Conservation (phyloP, 371 early-diverging fungal genomes). For the Apophysomyces elegans region DNA sequence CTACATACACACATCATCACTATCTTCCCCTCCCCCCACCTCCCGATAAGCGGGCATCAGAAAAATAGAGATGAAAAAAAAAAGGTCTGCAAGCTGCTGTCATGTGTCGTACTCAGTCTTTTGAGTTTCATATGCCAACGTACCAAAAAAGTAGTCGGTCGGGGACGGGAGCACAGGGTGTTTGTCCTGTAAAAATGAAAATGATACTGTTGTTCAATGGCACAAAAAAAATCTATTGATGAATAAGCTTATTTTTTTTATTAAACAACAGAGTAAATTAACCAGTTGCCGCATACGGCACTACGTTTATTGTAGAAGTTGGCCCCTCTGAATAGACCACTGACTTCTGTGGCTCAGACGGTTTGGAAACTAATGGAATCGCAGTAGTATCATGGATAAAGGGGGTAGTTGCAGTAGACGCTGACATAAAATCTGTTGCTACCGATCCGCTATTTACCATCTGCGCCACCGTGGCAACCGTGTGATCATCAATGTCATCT, state of each 20-base stretch:
- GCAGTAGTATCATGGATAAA: conserved; percentile 14
- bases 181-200: background rate
- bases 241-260: too few species aligned
- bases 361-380: conserved; percentile 11
- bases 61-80: background rate
- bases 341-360: conserved; percentile 5
- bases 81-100: conserved; percentile 6
- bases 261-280: background rate
- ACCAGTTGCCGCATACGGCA: conserved; percentile 3
- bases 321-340: background rate
- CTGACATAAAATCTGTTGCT: background rate
- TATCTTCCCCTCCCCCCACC: background rate
- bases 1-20: too few species aligned
- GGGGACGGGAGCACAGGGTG: background rate
- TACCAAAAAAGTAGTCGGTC: conserved; percentile 3
- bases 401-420: background rate
- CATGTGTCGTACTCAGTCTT: conserved; percentile 1
- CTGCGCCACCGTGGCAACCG: conserved; percentile 21
- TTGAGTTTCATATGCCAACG: conserved; percentile 6
- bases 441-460: conserved; percentile 22
- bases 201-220: background rate
- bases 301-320: background rate
- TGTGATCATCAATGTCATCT: conserved; percentile 21
- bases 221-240: background rate
- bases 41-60: background rate